Conservation (phyloP, 257 asterid genomes). For the Cruciata laevipes region DNA sequence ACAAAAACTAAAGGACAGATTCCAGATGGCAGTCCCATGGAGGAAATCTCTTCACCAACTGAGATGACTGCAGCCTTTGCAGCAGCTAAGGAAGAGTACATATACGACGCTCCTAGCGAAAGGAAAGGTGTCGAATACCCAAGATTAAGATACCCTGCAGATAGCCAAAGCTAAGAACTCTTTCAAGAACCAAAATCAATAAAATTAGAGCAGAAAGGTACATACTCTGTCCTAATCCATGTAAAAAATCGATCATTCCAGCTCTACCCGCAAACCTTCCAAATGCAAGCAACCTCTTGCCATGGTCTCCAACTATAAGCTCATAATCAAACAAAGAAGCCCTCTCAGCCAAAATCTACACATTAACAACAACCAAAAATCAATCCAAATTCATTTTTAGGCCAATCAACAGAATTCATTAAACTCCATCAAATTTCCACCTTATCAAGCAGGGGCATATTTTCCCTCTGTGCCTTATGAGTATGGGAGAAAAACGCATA, state of each 20-base stretch:
- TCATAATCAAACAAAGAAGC: conserved; percentile 87
- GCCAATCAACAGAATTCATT: background rate
- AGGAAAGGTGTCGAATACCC: conserved; percentile 97
- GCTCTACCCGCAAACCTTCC: conserved; percentile 96
- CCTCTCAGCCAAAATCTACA: conserved; percentile 64
- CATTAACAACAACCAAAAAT: conserved; percentile 11
- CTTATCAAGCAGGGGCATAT: conserved; percentile 96
- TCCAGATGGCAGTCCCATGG: conserved; percentile 74
- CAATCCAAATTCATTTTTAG: background rate
- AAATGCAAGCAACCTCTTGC: conserved; percentile 79
- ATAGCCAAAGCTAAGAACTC: background rate
- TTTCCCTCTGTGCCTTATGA: conserved; percentile 91
- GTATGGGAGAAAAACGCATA: conserved; percentile 95
- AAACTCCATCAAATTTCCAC: conserved; percentile 20
- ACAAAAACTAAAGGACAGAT: conserved; percentile 88
- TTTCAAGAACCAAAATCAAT: background rate
- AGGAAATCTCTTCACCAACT: conserved; percentile 94
- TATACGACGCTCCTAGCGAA: conserved; percentile 79
- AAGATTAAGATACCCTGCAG: conserved; percentile 80
- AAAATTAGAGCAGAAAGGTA: background rate
- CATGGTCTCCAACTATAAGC: conserved; percentile 84
- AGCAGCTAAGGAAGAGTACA: conserved; percentile 91
- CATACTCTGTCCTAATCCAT: conserved; percentile 83
- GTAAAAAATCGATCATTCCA: conserved; percentile 78
- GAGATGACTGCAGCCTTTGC: conserved; percentile 97